Conservation (phyloP, 768 basidiomycete genomes). For the Macrolepiota dolichaula region DNA sequence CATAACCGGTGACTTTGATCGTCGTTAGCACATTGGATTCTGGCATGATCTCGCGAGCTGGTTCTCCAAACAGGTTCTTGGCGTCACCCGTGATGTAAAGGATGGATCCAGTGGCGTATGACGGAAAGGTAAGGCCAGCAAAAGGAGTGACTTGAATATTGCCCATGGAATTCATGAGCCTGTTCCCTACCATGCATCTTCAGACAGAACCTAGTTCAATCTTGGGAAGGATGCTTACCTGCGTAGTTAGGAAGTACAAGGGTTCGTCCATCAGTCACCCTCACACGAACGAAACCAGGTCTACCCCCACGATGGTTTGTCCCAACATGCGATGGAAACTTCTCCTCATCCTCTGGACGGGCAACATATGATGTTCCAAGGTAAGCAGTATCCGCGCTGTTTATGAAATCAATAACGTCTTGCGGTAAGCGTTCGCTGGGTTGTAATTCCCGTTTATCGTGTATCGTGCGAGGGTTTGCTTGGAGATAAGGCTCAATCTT, state of each 20-base stretch:
- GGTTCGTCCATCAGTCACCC: conserved; percentile 46
- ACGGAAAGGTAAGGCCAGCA: conserved; percentile 55
- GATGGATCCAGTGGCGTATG: conserved; percentile 50
- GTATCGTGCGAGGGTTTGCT: conserved; percentile 34
- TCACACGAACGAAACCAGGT: conserved; percentile 59
- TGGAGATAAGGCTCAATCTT: conserved; percentile 40
- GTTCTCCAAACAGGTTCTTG: conserved; percentile 41
- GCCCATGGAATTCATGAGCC: conserved; percentile 60
- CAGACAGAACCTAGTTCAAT: not conserved
- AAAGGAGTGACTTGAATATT: conserved; percentile 56
- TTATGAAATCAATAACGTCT: conserved; percentile 45
- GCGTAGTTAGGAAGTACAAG: conserved; percentile 59
- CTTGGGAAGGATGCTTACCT: conserved; percentile 23
- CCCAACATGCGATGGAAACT: conserved; percentile 54
- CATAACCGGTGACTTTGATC: conserved; percentile 48
- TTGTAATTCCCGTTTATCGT: conserved; percentile 30
- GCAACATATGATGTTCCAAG: conserved; percentile 51
- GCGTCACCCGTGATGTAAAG: conserved; percentile 63
- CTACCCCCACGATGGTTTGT: conserved; percentile 64
- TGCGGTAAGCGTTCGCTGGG: conserved; percentile 41
- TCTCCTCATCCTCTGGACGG: conserved; percentile 29
- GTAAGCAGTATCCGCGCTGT: conserved; percentile 49
- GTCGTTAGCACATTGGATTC: conserved; percentile 48
- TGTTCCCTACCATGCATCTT: conserved; percentile 31
- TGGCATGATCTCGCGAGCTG: conserved; percentile 53